These are phyloP conservation scores for Pseudonectria foliicola DNA, from an alignment of 2,329 filamentous ascomycete species.

Conservation along the genomic window DNA sequence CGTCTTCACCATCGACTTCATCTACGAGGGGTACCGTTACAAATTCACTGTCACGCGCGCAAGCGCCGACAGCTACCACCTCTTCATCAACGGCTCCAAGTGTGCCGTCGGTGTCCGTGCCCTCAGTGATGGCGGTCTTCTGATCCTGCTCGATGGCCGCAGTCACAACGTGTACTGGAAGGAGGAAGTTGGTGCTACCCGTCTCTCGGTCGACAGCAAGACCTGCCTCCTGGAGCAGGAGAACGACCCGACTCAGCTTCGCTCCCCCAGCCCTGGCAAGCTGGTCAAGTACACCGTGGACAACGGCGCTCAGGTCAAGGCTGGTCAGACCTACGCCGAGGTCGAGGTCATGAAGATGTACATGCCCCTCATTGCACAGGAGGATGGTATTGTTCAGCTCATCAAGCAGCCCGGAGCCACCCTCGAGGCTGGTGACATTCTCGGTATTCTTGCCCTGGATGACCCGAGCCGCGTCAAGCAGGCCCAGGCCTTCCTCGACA, in stretches of 20 bases:
- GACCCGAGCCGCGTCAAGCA: constrained; percentile 96
- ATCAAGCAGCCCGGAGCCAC: constrained; percentile 99
- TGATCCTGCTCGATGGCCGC: constrained; percentile 83
- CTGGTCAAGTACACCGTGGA: constrained; percentile 97
- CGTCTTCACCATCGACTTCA: constrained; percentile 96
- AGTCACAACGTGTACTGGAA: constrained; percentile 99
- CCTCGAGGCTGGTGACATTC: constrained; percentile 93
- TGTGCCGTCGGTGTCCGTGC: constrained; percentile 88
- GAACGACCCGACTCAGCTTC: constrained; percentile 95
- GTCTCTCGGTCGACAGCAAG: constrained; percentile 94
- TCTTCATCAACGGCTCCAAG: constrained; percentile 98
- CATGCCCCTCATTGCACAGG: constrained; percentile 92
- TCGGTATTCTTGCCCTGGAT: constrained; percentile 93
- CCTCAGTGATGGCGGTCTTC: constrained; percentile 85
- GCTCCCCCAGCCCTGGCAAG: constrained; percentile 92
- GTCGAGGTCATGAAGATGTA: constrained; percentile 99
- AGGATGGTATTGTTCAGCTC: constrained; percentile 93
- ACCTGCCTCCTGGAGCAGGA: constrained; percentile 97
- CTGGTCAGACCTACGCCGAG: constrained; percentile 89
- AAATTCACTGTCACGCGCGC: constrained; percentile 97
- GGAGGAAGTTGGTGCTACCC: constrained; percentile 92
- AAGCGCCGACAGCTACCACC: constrained; percentile 86
- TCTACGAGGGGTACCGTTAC: constrained; percentile 93
- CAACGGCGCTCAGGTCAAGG: constrained; percentile 86
- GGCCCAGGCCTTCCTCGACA: constrained; percentile 85